Conservation (phyloP, 2,329 filamentous ascomycete genomes). For the Colletotrichum chrysophilum region DNA sequence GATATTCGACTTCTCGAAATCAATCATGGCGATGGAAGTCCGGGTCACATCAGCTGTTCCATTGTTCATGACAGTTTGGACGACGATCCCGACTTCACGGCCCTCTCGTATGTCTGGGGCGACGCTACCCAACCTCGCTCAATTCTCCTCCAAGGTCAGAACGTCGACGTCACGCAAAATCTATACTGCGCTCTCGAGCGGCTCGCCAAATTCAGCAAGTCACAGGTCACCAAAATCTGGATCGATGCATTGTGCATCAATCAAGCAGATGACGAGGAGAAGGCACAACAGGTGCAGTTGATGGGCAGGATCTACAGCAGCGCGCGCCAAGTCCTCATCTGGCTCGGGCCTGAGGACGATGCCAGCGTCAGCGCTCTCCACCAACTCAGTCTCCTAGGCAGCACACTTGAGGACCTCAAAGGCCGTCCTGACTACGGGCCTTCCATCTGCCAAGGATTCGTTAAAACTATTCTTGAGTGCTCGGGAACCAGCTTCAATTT, state of each 20-base stretch:
- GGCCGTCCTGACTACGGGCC: neutral
- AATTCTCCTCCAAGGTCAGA: neutral
- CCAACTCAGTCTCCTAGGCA: neutral
- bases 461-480: neutral
- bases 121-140: neutral
- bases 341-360: constrained; percentile 31
- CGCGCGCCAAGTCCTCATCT: constrained; percentile 36
- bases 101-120: neutral
- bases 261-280: constrained; percentile 1
- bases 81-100: neutral
- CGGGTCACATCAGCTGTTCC: neutral
- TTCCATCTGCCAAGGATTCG: neutral
- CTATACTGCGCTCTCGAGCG: neutral
- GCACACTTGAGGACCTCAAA: neutral
- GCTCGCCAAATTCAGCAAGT: neutral
- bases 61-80: neutral
- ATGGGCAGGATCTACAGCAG: constrained; percentile 35
- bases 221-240: neutral
- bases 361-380: neutral
- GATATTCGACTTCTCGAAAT: neutral
- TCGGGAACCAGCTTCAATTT: neutral
- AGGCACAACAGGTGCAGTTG: neutral
- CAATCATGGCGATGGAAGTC: neutral
- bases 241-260: constrained; percentile 26
- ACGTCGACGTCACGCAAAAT: neutral